Evolutionary conservation across 108 stramenopile genomes (phyloP).

Genomic region (Bacterosira constricta): DNA sequence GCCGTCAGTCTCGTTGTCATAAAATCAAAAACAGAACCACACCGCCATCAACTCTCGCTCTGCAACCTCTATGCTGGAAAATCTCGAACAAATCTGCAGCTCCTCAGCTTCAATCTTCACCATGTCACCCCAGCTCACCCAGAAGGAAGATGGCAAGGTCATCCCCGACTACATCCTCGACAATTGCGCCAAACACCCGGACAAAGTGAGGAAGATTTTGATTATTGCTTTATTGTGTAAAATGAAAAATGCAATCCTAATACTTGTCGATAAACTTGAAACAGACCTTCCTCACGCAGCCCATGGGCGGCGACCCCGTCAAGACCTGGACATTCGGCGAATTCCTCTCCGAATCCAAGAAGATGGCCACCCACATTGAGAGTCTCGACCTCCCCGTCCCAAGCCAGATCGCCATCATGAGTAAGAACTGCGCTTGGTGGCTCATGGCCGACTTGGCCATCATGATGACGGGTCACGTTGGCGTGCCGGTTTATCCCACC

Average conservation of each 20-base stretch:
- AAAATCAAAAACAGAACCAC: no score
- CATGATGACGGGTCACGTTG: conserved; percentile 73
- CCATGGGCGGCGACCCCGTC: conserved; percentile 66
- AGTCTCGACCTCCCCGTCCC: conserved; percentile 41
- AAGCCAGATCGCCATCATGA: conserved; percentile 70
- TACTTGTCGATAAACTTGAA: no score
- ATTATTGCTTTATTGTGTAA: no score
- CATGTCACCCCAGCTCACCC: conserved; percentile 11
- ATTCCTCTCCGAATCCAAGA: conserved; percentile 67
- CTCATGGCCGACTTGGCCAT: conserved; percentile 81
- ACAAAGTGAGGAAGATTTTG: no score
- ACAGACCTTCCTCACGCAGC: conserved; percentile 72
- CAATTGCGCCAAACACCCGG: conserved; percentile 57
- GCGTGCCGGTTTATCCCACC: conserved; percentile 75
- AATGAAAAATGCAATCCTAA: no score
- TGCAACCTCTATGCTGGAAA: no score
- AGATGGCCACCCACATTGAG: conserved; percentile 73
- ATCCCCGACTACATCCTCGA: conserved; percentile 70
- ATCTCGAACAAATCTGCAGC: not conserved
- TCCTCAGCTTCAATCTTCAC: not conserved
- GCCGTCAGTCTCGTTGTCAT: no score
- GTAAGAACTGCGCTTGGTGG: conserved; percentile 83
- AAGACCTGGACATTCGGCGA: conserved; percentile 64
- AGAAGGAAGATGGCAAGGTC: conserved; percentile 48
- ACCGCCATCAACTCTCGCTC: no score